phyloP scores from a whole-genome alignment of 371 early-diverging fungal genomes.

The Mucor velutinosus region DNA sequence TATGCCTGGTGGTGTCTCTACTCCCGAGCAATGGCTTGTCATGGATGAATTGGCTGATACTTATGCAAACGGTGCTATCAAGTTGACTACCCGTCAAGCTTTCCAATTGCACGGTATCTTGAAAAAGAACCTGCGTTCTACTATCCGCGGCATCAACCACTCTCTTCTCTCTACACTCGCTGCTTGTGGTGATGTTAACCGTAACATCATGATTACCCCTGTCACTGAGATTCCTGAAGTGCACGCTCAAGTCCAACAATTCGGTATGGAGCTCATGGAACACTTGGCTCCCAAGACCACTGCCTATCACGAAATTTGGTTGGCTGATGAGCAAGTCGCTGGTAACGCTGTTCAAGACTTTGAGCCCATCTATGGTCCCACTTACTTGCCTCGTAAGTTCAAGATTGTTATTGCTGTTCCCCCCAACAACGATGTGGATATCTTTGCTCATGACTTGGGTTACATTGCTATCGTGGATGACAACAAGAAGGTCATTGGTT shows the following conservation, averaged over 20 bases:
- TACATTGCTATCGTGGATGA: conserved; percentile 85
- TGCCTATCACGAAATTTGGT: conserved; percentile 96
- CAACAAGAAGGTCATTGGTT: conserved; percentile 74
- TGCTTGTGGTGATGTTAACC: conserved; percentile 96
- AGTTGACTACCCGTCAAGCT: conserved; percentile 93
- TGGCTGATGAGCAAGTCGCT: conserved; percentile 86
- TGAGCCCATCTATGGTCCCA: conserved; percentile 91
- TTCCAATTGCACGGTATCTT: conserved; percentile 95
- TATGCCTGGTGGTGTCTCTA: conserved; percentile 88
- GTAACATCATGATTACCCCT: conserved; percentile 92
- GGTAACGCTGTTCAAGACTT: conserved; percentile 76
- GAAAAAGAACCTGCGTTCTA: conserved; percentile 83
- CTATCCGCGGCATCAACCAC: conserved; percentile 90
- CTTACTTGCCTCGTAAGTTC: conserved; percentile 94
- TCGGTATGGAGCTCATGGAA: conserved; percentile 68
- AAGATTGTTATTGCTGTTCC: conserved; percentile 94
- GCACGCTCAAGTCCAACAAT: conserved; percentile 77
- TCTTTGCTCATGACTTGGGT: conserved; percentile 93
- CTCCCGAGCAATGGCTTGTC: conserved; percentile 88
- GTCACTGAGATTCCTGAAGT: conserved; percentile 80
- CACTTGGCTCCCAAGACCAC: conserved; percentile 84
- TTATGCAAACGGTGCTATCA: conserved; percentile 86
- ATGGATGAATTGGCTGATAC: conserved; percentile 85
- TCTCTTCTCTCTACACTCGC: conserved; percentile 88
- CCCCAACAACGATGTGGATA: conserved; percentile 95